Conservation (phyloP, 2,329 filamentous ascomycete genomes). For the Rhynchosporium agropyri region DNA sequence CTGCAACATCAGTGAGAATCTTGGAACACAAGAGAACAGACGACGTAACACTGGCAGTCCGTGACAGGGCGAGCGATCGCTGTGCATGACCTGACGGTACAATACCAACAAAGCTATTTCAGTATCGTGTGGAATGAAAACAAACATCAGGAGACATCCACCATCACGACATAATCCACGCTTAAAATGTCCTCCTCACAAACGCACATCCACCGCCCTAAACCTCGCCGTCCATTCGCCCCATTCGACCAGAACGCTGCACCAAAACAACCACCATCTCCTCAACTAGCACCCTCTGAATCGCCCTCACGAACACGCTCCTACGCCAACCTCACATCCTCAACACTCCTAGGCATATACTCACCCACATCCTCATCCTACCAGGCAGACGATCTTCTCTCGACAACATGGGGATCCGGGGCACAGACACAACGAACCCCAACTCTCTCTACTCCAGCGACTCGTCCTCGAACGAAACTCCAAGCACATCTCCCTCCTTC, state of each 20-base stretch:
- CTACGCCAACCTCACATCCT: conserved; percentile 82
- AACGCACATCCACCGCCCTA: conserved; percentile 66
- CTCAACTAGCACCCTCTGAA: conserved; percentile 57
- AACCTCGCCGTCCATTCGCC: conserved; percentile 72
- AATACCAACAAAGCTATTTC: not conserved
- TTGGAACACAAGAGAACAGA: conserved; percentile 7
- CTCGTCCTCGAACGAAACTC: conserved; percentile 19
- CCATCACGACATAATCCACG: not conserved
- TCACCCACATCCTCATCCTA: conserved; percentile 64
- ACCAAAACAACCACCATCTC: conserved; percentile 53
- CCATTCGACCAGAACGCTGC: conserved; percentile 64
- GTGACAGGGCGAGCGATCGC: no score
- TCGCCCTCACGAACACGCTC: conserved; percentile 72
- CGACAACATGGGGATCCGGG: conserved; percentile 79
- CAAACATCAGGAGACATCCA: not conserved
- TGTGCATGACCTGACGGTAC: no score
- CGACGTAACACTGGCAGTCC: not conserved
- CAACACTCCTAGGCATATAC: conserved; percentile 92
- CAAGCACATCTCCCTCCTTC: conserved; percentile 39
- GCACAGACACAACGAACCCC: conserved; percentile 59
- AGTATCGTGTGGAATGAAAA: not conserved
- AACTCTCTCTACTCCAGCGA: conserved; percentile 4
- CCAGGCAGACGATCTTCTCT: conserved; percentile 51
- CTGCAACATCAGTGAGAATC: not conserved
- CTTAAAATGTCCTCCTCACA: conserved; percentile 22